A percentile compares a stretch with the other conserved stretches of the same genome.
phyloP scores from a whole-genome alignment of 805 yeast species.

The Kodamaea neixiangensis region DNA sequence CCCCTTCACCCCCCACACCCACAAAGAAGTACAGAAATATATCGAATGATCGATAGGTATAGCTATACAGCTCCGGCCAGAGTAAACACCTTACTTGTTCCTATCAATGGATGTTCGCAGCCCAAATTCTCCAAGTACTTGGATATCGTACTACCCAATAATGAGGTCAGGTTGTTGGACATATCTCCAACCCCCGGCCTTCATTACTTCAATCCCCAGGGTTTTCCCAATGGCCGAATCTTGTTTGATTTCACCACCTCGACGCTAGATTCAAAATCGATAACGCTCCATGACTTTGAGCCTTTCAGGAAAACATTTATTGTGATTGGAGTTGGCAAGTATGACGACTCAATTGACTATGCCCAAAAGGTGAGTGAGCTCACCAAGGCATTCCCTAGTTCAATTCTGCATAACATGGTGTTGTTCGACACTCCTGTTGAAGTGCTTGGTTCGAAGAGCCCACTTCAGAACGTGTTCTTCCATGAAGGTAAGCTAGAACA shows the following conservation, averaged over 20 bases:
- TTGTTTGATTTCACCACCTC: conserved; percentile 55
- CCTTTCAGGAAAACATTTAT: conserved; percentile 80
- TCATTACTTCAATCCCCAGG: conserved; percentile 74
- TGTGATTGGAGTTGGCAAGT: conserved; percentile 48
- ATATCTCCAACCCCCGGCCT: conserved; percentile 58
- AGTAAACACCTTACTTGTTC: conserved; percentile 67
- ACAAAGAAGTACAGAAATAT: neutral
- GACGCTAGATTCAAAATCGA: conserved; percentile 53
- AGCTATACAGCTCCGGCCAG: conserved; percentile 65
- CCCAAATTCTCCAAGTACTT: conserved; percentile 46
- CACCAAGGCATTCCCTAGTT: conserved; percentile 47
- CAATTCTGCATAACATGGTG: conserved; percentile 55
- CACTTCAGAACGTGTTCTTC: conserved; percentile 24
- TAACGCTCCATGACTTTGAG: conserved; percentile 83
- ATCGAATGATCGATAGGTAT: conserved; percentile 20
- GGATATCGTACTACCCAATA: conserved; percentile 42
- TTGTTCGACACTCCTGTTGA: conserved; percentile 51
- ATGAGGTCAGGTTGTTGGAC: conserved; percentile 74
- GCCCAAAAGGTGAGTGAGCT: conserved; percentile 38
- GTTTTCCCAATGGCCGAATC: conserved; percentile 76
- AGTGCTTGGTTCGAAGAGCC: conserved; percentile 13
- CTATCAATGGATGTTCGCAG: conserved; percentile 52
- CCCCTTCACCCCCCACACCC: neutral
- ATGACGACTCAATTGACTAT: conserved; percentile 16
- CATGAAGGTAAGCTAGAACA: conserved; percentile 28